Evolutionary conservation across 805 yeast genomes (phyloP), one percentile per base, ranked within the genome.

Genomic region (Ogataea chonburiensis): DNA sequence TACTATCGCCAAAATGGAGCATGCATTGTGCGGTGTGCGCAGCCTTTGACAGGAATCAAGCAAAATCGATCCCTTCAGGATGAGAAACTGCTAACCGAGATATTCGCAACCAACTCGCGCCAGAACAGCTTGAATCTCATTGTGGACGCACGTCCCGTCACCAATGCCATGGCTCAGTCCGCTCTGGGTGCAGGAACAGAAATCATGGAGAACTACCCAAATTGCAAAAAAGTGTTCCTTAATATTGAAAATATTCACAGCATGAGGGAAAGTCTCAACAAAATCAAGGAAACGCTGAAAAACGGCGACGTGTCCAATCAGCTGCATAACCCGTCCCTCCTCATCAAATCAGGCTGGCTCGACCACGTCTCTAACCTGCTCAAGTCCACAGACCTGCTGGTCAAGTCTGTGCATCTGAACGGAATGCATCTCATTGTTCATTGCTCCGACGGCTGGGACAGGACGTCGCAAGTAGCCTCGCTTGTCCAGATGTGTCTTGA

Each of bases 161-260:
- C 97, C 0, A 93, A 93, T 60, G 98, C 98, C 6, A 75, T 88
- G 75, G 98, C 96, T 0, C 98, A 93, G 52, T 86, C 86, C 29
- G 98, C 98, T 0, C 63, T 93, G 11, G 98, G 98, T 9, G 98
- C 97, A n/a, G 98, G 98, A 1, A 83, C 96, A 0, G 98, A 93
- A 56, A 82, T 76, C 47, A 85, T 88, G 71, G 97, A 91, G 39
- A 77, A 87, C 54, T 91, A 93, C 62, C 72, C 79, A 33, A 71
- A 70, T 20, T 81, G 82, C 18, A 67, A 74, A 43, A 81, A 87
- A 55, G 70, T 85, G 13, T 93, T 86, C 52, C 68, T 93, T 43
- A 95, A 95, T 24, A 87, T 93, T 28, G 98, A 93, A 54, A 93
- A 93, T 57, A 87, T 93, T 45, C 98, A 93, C 61, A 94, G 86